These are phyloP conservation scores for Hamigera avellanea DNA, from an alignment of 495 filamentous ascomycete species.

Conservation along the genomic window DNA sequence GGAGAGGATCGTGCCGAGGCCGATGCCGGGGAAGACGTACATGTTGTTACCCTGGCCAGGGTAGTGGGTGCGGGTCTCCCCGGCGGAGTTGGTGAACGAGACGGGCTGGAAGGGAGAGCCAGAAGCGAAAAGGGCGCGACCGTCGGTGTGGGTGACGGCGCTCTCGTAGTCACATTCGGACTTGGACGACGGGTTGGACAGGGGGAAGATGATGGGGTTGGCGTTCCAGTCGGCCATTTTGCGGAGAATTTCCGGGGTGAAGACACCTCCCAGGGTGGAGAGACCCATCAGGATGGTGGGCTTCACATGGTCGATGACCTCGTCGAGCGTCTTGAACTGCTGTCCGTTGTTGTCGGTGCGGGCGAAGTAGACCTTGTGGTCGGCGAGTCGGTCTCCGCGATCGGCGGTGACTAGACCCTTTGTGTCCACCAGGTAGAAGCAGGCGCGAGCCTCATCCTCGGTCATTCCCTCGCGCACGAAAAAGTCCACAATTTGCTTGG, in stretches of 20 bases:
- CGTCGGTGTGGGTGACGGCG: conserved; percentile 79
- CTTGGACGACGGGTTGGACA: conserved; percentile 89
- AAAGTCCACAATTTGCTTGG: conserved; percentile 91
- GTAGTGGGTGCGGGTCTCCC: conserved; percentile 57
- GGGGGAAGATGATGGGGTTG: conserved; percentile 80
- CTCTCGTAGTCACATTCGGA: conserved; percentile 95
- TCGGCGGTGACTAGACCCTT: conserved; percentile 91
- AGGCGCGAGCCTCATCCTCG: conserved; percentile 77
- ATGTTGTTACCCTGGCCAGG: conserved; percentile 91
- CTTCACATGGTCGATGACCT: conserved; percentile 86
- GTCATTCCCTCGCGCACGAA: conserved; percentile 88
- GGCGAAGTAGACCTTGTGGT: conserved; percentile 97
- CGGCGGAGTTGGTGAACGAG: conserved; percentile 44
- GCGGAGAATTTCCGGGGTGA: conserved; percentile 75
- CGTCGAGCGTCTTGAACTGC: conserved; percentile 81
- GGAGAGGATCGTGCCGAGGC: conserved; percentile 85
- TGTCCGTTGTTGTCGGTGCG: conserved; percentile 83
- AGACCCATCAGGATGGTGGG: conserved; percentile 92
- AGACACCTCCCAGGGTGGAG: conserved; percentile 87
- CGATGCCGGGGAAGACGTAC: conserved; percentile 97
- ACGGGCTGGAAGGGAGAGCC: conserved; percentile 85
- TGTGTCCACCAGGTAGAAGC: conserved; percentile 97
- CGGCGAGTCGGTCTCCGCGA: conserved; percentile 84
- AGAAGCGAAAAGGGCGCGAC: conserved; percentile 83
- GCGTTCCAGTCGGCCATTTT: conserved; percentile 77